phyloP scores from a whole-genome alignment of 371 early-diverging fungal species.

The Rhizopus stolonifer region DNA sequence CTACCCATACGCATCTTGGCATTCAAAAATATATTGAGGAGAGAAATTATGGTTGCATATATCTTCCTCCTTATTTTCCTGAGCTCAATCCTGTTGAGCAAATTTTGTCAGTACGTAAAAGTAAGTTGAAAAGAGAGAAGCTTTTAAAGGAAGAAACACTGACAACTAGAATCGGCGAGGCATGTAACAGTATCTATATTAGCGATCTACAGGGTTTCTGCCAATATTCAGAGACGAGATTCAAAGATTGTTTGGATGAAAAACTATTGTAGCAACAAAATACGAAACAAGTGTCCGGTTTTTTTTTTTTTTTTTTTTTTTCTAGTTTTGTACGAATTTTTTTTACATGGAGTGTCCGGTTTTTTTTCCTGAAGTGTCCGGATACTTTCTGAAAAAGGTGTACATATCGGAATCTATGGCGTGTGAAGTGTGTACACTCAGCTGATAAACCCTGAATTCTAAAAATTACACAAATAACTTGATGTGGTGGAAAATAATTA shows the following conservation, averaged over 20 bases:
- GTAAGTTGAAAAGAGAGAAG: too few relatives aligned
- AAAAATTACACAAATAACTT: too few relatives aligned
- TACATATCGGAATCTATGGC: too few relatives aligned
- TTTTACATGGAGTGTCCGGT: too few relatives aligned
- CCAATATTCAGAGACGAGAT: constrained; percentile 9
- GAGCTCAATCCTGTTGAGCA: constrained; percentile 22
- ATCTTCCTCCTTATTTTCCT: constrained; percentile 21
- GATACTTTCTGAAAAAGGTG: too few relatives aligned
- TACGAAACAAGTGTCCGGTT: neutral
- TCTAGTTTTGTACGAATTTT: too few relatives aligned
- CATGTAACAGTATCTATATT: constrained; percentile 8
- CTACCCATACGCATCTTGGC: constrained; percentile 12
- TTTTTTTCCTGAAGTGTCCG: too few relatives aligned
- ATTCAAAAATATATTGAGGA: constrained; percentile 13
- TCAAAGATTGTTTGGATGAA: constrained; percentile 19
- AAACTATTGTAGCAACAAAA: neutral
- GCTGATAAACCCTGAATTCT: too few relatives aligned
- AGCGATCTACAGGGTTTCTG: constrained; percentile 15
- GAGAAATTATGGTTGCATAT: constrained; percentile 23
- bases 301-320: neutral
- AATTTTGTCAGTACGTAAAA: constrained; percentile 17
- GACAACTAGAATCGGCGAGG: too few relatives aligned
- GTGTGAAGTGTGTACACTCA: too few relatives aligned
- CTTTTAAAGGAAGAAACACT: too few relatives aligned
- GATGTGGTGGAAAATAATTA: too few relatives aligned